Evolutionary conservation across 345 rosid species (phyloP).

Genomic region (Jatropha curcas): DNA sequence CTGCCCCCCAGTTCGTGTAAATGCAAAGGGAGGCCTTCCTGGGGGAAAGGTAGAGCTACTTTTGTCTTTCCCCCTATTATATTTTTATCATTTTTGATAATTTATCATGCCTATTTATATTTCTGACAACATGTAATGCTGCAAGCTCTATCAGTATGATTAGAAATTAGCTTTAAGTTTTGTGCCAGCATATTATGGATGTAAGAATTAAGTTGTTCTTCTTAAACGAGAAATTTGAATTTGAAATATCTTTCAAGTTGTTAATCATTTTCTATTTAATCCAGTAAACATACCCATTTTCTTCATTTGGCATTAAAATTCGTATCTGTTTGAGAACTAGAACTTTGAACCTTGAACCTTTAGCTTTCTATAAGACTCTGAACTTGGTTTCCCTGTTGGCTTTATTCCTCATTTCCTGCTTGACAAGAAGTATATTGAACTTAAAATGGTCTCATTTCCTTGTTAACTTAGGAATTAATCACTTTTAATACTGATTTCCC

Average conservation of each 20-base stretch:
- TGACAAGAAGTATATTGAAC: not conserved
- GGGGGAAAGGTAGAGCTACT: conserved; percentile 70
- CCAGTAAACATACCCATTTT: not conserved
- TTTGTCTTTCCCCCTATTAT: not conserved
- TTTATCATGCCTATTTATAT: not conserved
- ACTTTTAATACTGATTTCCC: conserved; percentile 13
- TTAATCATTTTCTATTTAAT: not conserved
- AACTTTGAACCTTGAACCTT: not conserved
- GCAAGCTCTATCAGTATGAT: not conserved
- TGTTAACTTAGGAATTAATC: not conserved
- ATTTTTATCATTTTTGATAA: not conserved
- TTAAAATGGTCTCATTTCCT: not conserved
- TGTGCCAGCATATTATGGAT: not conserved
- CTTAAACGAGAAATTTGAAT: not conserved
- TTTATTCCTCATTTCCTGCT: not conserved
- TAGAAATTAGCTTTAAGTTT: not conserved
- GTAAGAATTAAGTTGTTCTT: not conserved
- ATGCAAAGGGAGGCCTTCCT: conserved; percentile 87
- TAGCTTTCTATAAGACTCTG: not conserved
- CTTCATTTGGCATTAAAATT: not conserved
- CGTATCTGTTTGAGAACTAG: not conserved
- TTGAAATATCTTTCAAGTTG: not conserved
- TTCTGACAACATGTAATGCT: not conserved
- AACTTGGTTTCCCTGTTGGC: not conserved
- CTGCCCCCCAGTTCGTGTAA: conserved; percentile 87